These are phyloP conservation scores for Didymella exigua DNA, from an alignment of 2,329 filamentous ascomycete species.

Conservation along the genomic window DNA sequence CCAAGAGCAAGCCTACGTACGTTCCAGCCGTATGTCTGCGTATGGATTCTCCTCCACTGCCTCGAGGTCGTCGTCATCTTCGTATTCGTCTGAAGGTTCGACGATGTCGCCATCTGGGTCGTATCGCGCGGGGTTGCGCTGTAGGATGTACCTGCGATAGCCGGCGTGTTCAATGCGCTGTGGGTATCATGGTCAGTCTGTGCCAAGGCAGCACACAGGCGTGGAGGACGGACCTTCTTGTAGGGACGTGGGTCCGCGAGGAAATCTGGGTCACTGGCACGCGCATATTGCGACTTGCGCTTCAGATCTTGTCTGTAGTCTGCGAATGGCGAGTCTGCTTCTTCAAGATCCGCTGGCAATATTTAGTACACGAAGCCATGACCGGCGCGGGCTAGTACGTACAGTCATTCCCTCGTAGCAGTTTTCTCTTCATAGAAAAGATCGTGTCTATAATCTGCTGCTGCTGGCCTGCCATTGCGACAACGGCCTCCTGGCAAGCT, in stretches of 20 bases:
- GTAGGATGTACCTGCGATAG: slow-evolving; percentile 73
- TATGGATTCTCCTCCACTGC: slow-evolving; percentile 74
- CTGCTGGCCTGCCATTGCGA: slow-evolving; percentile 49
- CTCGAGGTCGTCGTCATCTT: slow-evolving; percentile 66
- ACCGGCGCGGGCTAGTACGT: slow-evolving; percentile 11
- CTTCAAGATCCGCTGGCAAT: slow-evolving; percentile 74
- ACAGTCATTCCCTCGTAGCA: slow-evolving; percentile 46
- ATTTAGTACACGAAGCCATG: slow-evolving; percentile 21
- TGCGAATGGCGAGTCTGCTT: slow-evolving; percentile 69
- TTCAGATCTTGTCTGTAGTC: slow-evolving; percentile 83
- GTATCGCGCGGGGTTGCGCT: slow-evolving; percentile 72
- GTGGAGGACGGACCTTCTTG: slow-evolving; percentile 65
- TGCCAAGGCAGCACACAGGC: slow-evolving; percentile 8
- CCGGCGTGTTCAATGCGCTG: slow-evolving; percentile 77
- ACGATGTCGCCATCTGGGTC: slow-evolving; percentile 81
- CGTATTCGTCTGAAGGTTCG: slow-evolving; percentile 73
- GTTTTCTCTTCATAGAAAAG: slow-evolving; percentile 48
- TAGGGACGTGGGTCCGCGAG: slow-evolving; percentile 68
- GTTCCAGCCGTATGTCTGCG: slow-evolving; percentile 71
- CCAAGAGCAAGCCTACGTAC: slow-evolving; percentile 53
- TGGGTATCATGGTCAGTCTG: slow-evolving; percentile 27
- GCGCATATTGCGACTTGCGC: slow-evolving; percentile 73
- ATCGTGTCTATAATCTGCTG: slow-evolving; percentile 50
- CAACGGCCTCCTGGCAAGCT: slow-evolving; percentile 24
- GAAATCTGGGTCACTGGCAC: slow-evolving; percentile 68